A percentile compares a stretch with the other conserved stretches of the same genome.
phyloP scores from a whole-genome alignment of 2,329 filamentous ascomycete genomes.

The Berkeleyomyces rouxiae region DNA sequence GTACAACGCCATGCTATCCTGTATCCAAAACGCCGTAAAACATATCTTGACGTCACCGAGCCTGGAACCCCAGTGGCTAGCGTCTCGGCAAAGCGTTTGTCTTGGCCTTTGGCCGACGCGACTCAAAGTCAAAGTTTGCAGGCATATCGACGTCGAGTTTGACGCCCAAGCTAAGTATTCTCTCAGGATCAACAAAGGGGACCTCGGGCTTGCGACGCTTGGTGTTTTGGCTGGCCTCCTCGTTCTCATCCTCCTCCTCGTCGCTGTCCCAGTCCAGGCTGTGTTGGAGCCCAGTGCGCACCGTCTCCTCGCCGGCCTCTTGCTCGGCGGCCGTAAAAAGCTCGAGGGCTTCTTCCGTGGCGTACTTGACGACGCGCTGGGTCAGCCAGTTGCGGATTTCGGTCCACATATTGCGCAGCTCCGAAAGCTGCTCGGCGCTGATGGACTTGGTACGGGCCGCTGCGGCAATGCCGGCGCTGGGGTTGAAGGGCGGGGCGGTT shows the following conservation, averaged over 20 bases:
- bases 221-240: constrained; percentile 26
- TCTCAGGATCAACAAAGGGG: constrained; percentile 28
- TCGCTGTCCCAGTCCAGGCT: constrained; percentile 33
- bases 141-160: constrained; percentile 30
- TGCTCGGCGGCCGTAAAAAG: constrained; percentile 58
- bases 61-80: background rate
- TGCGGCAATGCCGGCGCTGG: constrained; percentile 15
- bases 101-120: constrained; percentile 14
- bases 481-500: constrained; percentile 7
- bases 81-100: background rate
- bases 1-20: background rate
- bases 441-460: constrained; percentile 16
- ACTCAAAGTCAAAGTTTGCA: constrained; percentile 27
- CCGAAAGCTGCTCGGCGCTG: constrained; percentile 29
- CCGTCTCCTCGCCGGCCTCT: constrained; percentile 46
- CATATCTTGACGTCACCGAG: background rate
- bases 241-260: constrained; percentile 40
- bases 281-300: constrained; percentile 52
- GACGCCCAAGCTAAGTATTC: constrained; percentile 30
- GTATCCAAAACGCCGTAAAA: background rate
- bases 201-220: constrained; percentile 10
- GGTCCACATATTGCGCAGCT: constrained; percentile 40
- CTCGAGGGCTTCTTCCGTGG: constrained; percentile 32
- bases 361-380: constrained; percentile 26
- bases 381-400: constrained; percentile 27